Base-by-base conservation (phyloP, 352 stramenopile genomes). In the Globisporangium orthogonon region DNA sequence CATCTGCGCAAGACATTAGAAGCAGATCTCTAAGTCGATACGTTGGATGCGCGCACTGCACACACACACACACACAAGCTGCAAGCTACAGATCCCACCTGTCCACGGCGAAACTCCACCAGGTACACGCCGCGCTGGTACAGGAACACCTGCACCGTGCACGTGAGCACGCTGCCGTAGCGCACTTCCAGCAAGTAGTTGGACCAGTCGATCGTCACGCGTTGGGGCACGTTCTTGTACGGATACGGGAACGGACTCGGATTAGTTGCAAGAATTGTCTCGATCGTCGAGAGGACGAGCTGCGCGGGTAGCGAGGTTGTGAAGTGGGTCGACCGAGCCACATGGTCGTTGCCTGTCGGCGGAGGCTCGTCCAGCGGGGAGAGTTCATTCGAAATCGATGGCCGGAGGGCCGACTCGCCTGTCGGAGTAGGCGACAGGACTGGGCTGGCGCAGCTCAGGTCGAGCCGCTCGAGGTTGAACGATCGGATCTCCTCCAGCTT, bases 71-170 rank as follows among this genome's bases (percentile, higher is more conserved):
- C 9, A 48, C 37, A 43, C 37, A 11, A 49, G 10, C 7, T 2
- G 10, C n/a, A 28, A 3, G 3, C 7, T n/a, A 3, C 2, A 71
- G 33, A 37, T 37, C 67, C n/a, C 66, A 91, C 81, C 59, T 91
- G 79, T 56, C 79, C 77, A 39, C 83, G 81, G 41, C 75, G 78
- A 39, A 91, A 91, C 56, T 93, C 83, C 11, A 91, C 79, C 15
- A 91, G 63, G 64, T 93, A 93, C 7, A 93, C 74, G 18, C 82
- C 82, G 37, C 78, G 78, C 57, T 90, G 81, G 55, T 86, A 89
- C 28, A 91, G 69, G 52, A 90, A 91, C 17, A 93, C 77, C 55
- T 86, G 80, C n/a, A 91, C 76, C 9, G 79, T 86, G 58, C 83
- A 91, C 41, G 74, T 81, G 43, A 89, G 58, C 28, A 87, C 66